Conservation (phyloP, 225 moss, liverwort and hornwort species). For the Asterella californica region DNA sequence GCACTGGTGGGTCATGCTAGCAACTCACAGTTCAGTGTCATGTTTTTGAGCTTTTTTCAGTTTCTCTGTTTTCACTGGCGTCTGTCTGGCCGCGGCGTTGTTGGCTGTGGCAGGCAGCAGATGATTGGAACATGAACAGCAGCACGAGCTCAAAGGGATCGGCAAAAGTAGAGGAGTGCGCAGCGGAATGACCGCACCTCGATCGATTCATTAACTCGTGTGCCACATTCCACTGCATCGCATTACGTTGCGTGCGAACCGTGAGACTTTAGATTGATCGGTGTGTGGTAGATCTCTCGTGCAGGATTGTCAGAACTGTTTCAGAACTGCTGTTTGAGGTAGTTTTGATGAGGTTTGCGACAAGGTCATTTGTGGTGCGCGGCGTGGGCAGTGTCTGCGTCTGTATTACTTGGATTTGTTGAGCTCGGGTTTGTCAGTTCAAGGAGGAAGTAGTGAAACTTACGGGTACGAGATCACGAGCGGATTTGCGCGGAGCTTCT, state of each 20-base stretch:
- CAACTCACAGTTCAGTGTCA: background rate
- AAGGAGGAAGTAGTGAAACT: background rate
- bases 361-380: background rate
- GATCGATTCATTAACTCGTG: background rate
- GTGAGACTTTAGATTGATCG: background rate
- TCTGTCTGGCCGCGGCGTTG: background rate
- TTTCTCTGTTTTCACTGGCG: background rate
- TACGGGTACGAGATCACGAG: background rate
- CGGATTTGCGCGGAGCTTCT: slow-evolving; percentile 3
- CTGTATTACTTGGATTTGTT: background rate
- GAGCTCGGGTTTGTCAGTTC: background rate
- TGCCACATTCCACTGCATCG: background rate
- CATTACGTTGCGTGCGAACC: background rate
- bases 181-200: background rate
- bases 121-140: slow-evolving; percentile 1
- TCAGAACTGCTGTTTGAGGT: background rate
- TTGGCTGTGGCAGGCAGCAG: slow-evolving; percentile 11
- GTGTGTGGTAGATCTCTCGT: background rate
- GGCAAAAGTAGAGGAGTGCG: slow-evolving; percentile 1
- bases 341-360: background rate
- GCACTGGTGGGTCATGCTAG: background rate
- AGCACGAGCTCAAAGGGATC: slow-evolving; percentile 9
- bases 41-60: background rate
- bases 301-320: background rate
- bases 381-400: background rate